Evolutionary conservation across 2,329 filamentous ascomycete genomes (phyloP), one percentile per base, ranked within the genome.

Genomic region (Trichoderma gracile): DNA sequence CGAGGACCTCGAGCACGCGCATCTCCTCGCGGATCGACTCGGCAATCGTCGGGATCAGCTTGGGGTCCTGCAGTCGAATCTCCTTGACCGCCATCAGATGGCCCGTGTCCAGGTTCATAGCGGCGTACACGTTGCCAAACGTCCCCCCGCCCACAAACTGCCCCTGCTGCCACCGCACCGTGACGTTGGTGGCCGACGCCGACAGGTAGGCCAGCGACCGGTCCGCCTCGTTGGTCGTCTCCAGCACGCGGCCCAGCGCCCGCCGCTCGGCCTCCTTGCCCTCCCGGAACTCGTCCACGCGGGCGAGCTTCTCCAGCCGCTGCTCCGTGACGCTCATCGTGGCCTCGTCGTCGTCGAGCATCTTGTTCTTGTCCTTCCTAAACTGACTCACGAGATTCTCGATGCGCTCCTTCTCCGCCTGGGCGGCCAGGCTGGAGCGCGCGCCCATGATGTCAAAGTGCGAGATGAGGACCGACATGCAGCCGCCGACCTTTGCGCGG

Each of bases 361-460:
- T 82, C 67, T 83, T 80, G 72, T 91, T 91, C 72, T 93, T 88
- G 73, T 96, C 93, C 72, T 89, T 88, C 68, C 89, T 85, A 72
- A 90, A 87, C 72, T 93, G 90, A 30, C 89, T 89, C 60, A 90
- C 86, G 65, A 93, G 81, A 30, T 91, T 89, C 71, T 97, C 94
- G 69, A 93, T 84, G 49, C 91, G 86, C 73, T 96, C 92, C 75
- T 92, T 93, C 78, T 99, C 95, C 2, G 93, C 92, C 77, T 97
- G 93, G 5, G 95, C 95, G 12, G 95, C 95, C 67, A 97, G 84
- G 47, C 89, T 97, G 7, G 93, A 97, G 72, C 94, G 88, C 27
- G 95, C 95, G 25, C 95, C 95, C 90, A 99, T 97, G 77, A 99
- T 98, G 76, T 99, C 95, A 72, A 99, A 99, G 77, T 99, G 95